Base-by-base conservation (phyloP, 225 moss, liverwort and hornwort genomes). In the Antitrichia curtipendula region DNA sequence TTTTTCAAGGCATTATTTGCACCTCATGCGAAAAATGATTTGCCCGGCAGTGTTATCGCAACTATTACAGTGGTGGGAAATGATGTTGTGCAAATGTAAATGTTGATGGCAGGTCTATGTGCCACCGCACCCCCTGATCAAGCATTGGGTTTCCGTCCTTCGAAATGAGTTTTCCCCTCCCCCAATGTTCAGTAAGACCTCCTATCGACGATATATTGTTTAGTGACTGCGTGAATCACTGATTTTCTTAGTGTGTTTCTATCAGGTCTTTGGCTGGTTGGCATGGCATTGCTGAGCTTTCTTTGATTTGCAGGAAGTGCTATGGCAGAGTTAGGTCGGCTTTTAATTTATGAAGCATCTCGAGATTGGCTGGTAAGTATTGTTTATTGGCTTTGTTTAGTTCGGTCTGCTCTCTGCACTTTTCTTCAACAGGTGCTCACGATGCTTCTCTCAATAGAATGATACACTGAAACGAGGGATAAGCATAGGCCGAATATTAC, bases 311-410 rank as follows among this genome's bases (percentile, higher is more conserved):
- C 95, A 98, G 98, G 94, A 90, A 95, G 94, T 91, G 98, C 98
- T 57, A 94, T 98, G 96, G 94, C 96, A 86, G 98, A 98, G 82
- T 87, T 98, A 58, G 98, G 98, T 78, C 90, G 98, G 77, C 64
- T 96, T 81, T 89, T 98, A 60, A 96, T 96, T 50, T 98, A 96
- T 89, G 98, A 98, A 93, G 98, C 98, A 83, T 98, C 96, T 69
- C 95, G 96, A 57, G 98, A 98, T 90, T 98, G 98, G 98, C 93
- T 98, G 94, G 98, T 98, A 86, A 90, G 93, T 52, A 64, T 15
- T 56, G 84, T 81, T 60, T 71, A 41, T 78, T 66, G 56, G 50
- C 86, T 82, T 52, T 74, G 64, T 28, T 71, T 49, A 31, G 45
- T 53, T 61, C 6, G 62, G 28, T 80, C 19, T 75, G 41, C 58